A percentile compares a stretch with the other conserved stretches of the same genome.
Conservation (phyloP, 1,139 yeast genomes). For the Diutina neorugosa region DNA sequence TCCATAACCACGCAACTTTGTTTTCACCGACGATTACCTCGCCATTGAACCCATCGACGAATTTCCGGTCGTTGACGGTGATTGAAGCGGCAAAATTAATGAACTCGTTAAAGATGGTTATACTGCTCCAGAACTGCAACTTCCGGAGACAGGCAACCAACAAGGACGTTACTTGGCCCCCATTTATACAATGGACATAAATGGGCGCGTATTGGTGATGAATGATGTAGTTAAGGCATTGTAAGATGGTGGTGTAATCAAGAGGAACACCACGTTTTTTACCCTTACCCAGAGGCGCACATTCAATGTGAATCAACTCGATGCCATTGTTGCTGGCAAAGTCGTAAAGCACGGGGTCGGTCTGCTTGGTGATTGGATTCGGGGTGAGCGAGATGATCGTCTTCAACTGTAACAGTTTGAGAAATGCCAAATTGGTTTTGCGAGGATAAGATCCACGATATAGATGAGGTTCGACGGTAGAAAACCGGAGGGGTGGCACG, state of each 20-base stretch:
- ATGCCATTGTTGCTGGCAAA: conserved; percentile 42
- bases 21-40: conserved; percentile 41
- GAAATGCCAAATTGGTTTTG: conserved; percentile 57
- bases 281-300: conserved; percentile 57
- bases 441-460: conserved; percentile 86
- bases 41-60: conserved; percentile 71
- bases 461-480: conserved; percentile 54
- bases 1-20: conserved; percentile 67
- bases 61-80: conserved; percentile 70
- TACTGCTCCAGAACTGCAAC: conserved; percentile 79
- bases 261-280: conserved; percentile 74
- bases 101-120: conserved; percentile 80
- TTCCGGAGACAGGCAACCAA: conserved; percentile 80
- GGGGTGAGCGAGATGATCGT: conserved; percentile 79
- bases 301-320: conserved; percentile 48
- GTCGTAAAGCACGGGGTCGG: conserved; percentile 36
- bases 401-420: conserved; percentile 52
- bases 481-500: conserved; percentile 76
- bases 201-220: conserved; percentile 55
- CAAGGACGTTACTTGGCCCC: conserved; percentile 77
- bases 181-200: conserved; percentile 79
- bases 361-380: conserved; percentile 44
- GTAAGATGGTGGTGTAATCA: conserved; percentile 47
- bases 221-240: conserved; percentile 48
- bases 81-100: conserved; percentile 67